phyloP scores from a whole-genome alignment of 169 alveolate species.

The Plasmodium cynomolgi region DNA sequence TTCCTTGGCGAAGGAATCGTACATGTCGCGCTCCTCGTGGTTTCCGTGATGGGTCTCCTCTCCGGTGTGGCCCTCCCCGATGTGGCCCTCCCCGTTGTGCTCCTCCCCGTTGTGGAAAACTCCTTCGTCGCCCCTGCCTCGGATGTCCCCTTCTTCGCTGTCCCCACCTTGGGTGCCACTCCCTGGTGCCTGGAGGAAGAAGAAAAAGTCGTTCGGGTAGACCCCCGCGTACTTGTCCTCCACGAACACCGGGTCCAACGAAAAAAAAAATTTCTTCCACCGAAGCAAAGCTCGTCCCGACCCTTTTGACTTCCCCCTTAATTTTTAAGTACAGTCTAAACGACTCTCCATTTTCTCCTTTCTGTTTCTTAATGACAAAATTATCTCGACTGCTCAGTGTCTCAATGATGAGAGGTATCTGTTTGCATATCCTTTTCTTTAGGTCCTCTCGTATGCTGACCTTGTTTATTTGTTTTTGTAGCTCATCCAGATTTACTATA shows the following conservation, averaged over 20 bases:
- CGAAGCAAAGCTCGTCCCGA: slow-evolving; percentile 26
- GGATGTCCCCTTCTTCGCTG: not conserved
- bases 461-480: slow-evolving; percentile 2
- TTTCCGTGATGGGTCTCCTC: not conserved
- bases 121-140: not conserved
- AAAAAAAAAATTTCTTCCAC: slow-evolving; percentile 52
- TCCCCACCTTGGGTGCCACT: not conserved
- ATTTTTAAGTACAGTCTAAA: slow-evolving; percentile 21
- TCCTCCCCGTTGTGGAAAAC: not conserved
- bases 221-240: slow-evolving; percentile 35
- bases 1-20: not conserved
- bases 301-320: slow-evolving; percentile 14
- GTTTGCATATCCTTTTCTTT: not conserved
- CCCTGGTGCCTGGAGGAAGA: not conserved
- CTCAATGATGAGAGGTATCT: slow-evolving; percentile 24
- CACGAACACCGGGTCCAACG: slow-evolving; percentile 41
- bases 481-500: slow-evolving; percentile 27
- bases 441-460: slow-evolving; percentile 30
- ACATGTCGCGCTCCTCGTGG: not conserved
- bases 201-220: slow-evolving; percentile 42
- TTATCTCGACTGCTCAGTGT: slow-evolving; percentile 21
- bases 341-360: slow-evolving; percentile 22
- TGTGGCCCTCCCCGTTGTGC: not conserved
- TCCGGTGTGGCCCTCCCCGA: not conserved
- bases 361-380: slow-evolving; percentile 38